Evolutionary conservation across 2,329 filamentous ascomycete genomes (phyloP), one percentile per base, ranked within the genome.

Genomic region (Phyllachora maydis): DNA sequence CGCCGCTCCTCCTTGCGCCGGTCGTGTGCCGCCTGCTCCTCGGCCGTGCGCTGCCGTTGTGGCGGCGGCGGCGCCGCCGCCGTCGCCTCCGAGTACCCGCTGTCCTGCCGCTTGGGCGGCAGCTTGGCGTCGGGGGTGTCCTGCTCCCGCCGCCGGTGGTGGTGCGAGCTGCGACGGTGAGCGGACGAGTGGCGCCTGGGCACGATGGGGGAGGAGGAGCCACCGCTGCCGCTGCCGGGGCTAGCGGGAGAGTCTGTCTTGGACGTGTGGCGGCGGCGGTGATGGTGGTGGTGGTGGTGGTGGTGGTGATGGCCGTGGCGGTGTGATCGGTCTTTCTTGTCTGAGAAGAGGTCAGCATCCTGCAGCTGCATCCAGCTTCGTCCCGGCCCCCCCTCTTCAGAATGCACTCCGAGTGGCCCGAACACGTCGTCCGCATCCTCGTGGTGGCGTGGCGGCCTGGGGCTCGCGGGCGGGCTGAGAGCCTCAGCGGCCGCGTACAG

Each of bases 301-400:
- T 43, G 39, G 18, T 36, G 36, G 25, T 29, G 34, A 5, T 34
- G 34, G 28, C 42, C 42, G 24, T 43, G 41, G 10, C 37, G 40
- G n/a, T 44, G 41, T 2, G 41, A 40, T 24, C 47, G 49, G 24
- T 49, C 29, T 32, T 38, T 41, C 26, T 58, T 55, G 46, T 60
- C 59, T 65, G 50, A 47, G 45, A 50, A 56, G 40, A 55, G 49
- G 59, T 65, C 54, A 65, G 60, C 50, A 55, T 55, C 50, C 44
- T 50, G n/a, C n/a, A n/a, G n/a, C n/a, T n/a, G n/a, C n/a, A n/a
- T n/a, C n/a, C n/a, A n/a, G n/a, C n/a, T n/a, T n/a, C n/a, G n/a
- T n/a, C n/a, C n/a, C n/a, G n/a, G n/a, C n/a, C n/a, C n/a, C n/a
- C 23, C 30, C 30, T 25, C 32, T 26, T 37, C 33, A 32, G 34